Percentiles rank a stretch among this genome's conserved stretches.
Evolutionary conservation across 2,329 filamentous ascomycete genomes (phyloP).

Genomic region (Endothia cerciana): DNA sequence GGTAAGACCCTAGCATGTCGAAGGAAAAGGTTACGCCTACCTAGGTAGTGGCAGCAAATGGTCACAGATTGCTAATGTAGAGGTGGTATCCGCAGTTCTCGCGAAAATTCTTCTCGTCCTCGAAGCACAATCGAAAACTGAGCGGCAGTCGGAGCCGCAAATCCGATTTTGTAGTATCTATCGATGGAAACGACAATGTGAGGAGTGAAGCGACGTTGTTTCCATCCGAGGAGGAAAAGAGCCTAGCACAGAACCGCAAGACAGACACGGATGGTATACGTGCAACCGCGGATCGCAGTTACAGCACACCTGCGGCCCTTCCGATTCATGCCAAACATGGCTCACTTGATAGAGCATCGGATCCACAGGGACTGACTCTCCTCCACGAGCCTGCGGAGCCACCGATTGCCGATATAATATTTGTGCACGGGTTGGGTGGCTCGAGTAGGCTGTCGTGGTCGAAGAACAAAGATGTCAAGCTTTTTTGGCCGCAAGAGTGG

Average conservation of each 20-base stretch:
- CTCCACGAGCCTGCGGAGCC: background rate
- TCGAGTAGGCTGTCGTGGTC: background rate
- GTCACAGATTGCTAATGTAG: background rate
- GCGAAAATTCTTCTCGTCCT: background rate
- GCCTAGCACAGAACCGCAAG: background rate
- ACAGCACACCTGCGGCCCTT: background rate
- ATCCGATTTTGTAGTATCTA: background rate
- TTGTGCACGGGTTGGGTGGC: slow-evolving; percentile 6
- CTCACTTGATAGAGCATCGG: background rate
- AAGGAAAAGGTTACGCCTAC: no score
- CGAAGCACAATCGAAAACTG: background rate
- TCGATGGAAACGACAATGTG: background rate
- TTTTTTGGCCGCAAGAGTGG: background rate
- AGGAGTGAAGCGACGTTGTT: background rate
- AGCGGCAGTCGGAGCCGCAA: background rate
- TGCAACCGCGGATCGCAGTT: background rate
- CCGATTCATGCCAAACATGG: background rate
- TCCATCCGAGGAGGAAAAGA: background rate
- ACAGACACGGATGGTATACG: background rate
- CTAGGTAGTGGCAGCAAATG: background rate
- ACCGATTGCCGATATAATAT: slow-evolving; percentile 9
- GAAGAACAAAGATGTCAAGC: background rate
- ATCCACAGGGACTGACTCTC: background rate
- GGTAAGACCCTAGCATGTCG: background rate
- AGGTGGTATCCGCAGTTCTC: background rate